These are phyloP conservation scores for Pestalotiopsis sp. DNA, from an alignment of 2,329 filamentous ascomycete species.

Conservation along the genomic window DNA sequence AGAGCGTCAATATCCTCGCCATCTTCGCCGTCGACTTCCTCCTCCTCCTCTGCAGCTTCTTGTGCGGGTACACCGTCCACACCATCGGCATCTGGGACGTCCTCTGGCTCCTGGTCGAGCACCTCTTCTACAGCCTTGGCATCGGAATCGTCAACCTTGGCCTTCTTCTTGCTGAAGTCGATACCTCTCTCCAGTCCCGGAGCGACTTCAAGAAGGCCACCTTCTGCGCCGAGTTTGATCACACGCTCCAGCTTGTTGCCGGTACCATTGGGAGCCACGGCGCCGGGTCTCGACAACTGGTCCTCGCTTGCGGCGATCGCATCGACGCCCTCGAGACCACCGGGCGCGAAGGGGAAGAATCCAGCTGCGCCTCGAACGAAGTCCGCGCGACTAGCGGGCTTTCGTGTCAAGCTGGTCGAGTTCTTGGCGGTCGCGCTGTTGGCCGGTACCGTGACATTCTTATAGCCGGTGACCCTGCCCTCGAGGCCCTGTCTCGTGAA, in stretches of 20 bases:
- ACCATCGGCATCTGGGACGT: neutral
- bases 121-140: constrained; percentile 62
- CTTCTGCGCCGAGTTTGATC: constrained; percentile 79
- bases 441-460: constrained; percentile 89
- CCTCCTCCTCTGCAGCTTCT: constrained; percentile 31
- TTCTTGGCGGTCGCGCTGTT: constrained; percentile 92
- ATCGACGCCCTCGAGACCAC: constrained; percentile 85
- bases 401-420: constrained; percentile 84
- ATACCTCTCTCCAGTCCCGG: constrained; percentile 83
- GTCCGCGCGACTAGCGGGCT: constrained; percentile 83
- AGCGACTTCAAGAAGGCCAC: constrained; percentile 77
- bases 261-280: constrained; percentile 43
- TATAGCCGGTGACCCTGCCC: constrained; percentile 90
- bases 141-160: constrained; percentile 59
- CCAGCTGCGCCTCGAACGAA: constrained; percentile 92
- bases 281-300: constrained; percentile 62
- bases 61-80: constrained; percentile 19
- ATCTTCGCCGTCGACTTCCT: constrained; percentile 43
- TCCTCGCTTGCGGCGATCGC: constrained; percentile 84
- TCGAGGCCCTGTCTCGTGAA: constrained; percentile 92
- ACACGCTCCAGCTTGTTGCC: constrained; percentile 74
- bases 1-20: constrained; percentile 79
- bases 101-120: constrained; percentile 50
- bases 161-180: constrained; percentile 65
- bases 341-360: constrained; percentile 92